Evolutionary conservation across 208 protist species (phyloP).

Genomic region (Crithidia sp.): DNA sequence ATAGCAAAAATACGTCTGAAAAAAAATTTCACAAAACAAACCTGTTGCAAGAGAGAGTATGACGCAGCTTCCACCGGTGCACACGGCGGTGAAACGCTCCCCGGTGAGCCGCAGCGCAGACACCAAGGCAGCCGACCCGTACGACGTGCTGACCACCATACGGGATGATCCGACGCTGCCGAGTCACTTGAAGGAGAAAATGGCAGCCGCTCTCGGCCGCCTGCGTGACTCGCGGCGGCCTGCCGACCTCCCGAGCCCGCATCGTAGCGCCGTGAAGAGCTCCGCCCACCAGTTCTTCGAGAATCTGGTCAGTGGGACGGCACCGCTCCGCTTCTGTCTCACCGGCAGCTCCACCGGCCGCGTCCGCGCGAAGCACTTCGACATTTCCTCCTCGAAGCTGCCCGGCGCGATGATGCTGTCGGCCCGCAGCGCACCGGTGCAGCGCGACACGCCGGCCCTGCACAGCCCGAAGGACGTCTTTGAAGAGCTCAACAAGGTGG

Average conservation of each 20-base stretch:
- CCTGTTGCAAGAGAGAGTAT: background rate
- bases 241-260: background rate
- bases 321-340: constrained; percentile 35
- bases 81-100: constrained; percentile 16
- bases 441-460: constrained; percentile 42
- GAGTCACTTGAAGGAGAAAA: constrained; percentile 23
- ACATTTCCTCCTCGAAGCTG: constrained; percentile 37
- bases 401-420: constrained; percentile 20
- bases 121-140: constrained; percentile 12
- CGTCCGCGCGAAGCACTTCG: constrained; percentile 34
- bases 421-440: constrained; percentile 7
- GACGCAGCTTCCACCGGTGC: constrained; percentile 28
- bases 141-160: constrained; percentile 24
- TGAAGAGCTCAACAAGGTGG: constrained; percentile 67
- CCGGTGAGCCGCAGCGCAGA: constrained; percentile 18
- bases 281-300: constrained; percentile 27
- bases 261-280: constrained; percentile 2
- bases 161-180: constrained; percentile 31
- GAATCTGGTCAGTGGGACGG: constrained; percentile 34
- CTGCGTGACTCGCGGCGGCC: constrained; percentile 14
- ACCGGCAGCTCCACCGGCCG: constrained; percentile 8
- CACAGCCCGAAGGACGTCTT: constrained; percentile 76
- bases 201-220: constrained; percentile 13
- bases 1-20: background rate
- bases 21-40: background rate